A percentile compares a stretch with the other conserved stretches of the same genome.
Conservation (phyloP, 1,284 basidiomycete species). For the Cutaneotrichosporon cyanovorans region DNA sequence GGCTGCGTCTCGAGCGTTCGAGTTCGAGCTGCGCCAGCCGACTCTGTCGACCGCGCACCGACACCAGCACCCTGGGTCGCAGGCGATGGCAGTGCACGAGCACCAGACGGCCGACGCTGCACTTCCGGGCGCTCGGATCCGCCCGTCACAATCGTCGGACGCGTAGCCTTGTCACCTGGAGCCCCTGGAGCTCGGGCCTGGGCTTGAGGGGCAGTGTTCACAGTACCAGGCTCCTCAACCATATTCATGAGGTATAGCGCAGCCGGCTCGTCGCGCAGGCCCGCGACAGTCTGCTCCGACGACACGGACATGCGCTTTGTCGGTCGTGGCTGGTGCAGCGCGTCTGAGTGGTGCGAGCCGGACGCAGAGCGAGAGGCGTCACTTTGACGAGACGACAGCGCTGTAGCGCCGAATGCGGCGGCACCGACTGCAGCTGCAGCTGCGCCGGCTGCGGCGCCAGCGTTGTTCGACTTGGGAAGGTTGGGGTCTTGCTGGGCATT, state of each 20-base stretch:
- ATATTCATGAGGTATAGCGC: conserved; percentile 43
- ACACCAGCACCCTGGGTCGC: background rate
- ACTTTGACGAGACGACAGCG: background rate
- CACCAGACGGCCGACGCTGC: conserved; percentile 2
- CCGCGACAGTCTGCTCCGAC: conserved; percentile 3
- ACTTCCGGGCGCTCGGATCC: background rate
- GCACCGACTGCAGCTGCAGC: conserved; percentile 1
- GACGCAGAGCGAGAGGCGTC: too few relatives aligned
- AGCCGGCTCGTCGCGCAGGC: conserved; percentile 36
- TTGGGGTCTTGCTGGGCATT: background rate
- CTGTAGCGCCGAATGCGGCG: conserved; percentile 2
- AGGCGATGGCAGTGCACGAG: background rate
- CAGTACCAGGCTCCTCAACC: conserved; percentile 29
- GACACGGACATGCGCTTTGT: conserved; percentile 18
- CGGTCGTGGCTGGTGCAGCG: conserved; percentile 7
- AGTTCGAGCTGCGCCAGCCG: too few relatives aligned
- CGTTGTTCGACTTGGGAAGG: background rate
- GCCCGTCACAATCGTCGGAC: background rate
- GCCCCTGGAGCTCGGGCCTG: too few relatives aligned
- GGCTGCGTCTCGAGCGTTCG: too few relatives aligned
- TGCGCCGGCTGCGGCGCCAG: background rate
- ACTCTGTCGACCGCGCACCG: too few relatives aligned
- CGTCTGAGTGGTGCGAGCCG: background rate
- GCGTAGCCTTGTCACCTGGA: background rate
- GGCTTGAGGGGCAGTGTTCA: background rate